phyloP scores from a whole-genome alignment of 1,284 basidiomycete species.

The Anthracocystis setariae region DNA sequence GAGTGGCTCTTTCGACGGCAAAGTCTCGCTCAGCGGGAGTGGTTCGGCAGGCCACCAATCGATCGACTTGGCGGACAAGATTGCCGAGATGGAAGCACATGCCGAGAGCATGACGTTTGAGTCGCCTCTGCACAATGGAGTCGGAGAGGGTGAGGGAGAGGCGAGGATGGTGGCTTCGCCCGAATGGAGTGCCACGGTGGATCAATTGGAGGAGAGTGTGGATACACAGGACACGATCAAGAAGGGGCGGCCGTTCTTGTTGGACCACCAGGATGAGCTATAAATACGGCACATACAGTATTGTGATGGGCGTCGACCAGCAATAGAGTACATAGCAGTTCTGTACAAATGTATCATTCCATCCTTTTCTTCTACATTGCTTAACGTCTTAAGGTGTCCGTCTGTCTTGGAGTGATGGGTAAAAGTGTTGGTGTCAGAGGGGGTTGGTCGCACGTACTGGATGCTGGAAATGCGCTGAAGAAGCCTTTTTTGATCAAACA shows the following conservation, averaged over 20 bases:
- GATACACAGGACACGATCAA: conserved; percentile 18
- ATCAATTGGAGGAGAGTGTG: conserved; percentile 18
- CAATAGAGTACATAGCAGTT: not conserved
- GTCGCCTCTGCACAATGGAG: conserved; percentile 20
- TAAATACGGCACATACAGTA: too few species aligned
- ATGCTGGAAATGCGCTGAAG: too few species aligned
- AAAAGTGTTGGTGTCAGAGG: too few species aligned
- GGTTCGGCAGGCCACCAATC: conserved; percentile 31
- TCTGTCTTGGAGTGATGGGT: too few species aligned
- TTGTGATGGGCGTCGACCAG: not conserved
- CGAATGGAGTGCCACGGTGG: conserved; percentile 29
- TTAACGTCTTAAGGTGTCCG: too few species aligned
- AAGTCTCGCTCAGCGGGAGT: conserved; percentile 29
- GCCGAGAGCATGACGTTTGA: conserved; percentile 48
- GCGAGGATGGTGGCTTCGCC: conserved; percentile 6
- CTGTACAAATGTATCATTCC: too few species aligned
- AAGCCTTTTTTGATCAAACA: too few species aligned
- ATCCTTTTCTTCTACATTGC: not conserved
- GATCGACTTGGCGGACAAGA: conserved; percentile 50
- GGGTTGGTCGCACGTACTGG: too few species aligned
- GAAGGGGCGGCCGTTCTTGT: conserved; percentile 11
- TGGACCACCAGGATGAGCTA: conserved; percentile 18
- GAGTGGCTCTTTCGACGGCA: conserved; percentile 32
- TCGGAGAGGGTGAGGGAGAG: conserved; percentile 5
- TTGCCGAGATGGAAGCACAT: conserved; percentile 55